phyloP scores from a whole-genome alignment of 1,284 basidiomycete genomes.

The Marasmius tenuissimus region DNA sequence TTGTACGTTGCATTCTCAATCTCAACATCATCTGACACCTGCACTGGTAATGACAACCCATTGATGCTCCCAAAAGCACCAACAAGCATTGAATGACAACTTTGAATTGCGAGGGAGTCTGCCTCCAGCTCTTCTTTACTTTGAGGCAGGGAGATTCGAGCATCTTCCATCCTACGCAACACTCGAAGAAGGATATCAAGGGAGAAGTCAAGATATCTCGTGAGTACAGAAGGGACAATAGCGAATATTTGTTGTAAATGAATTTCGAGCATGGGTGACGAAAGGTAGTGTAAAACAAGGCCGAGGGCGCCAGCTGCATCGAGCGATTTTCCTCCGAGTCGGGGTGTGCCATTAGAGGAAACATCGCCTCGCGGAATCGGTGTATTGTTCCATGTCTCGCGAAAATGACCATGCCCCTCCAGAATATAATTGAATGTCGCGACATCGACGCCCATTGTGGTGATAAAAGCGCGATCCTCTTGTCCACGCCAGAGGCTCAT shows the following conservation, averaged over 20 bases:
- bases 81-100: slow-evolving; percentile 33
- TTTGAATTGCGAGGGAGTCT: slow-evolving; percentile 27
- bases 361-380: slow-evolving; percentile 36
- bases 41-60: slow-evolving; percentile 11
- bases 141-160: slow-evolving; percentile 33
- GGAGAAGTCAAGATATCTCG: slow-evolving; percentile 36
- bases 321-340: slow-evolving; percentile 31
- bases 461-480: slow-evolving; percentile 35
- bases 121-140: slow-evolving; percentile 27
- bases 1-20: slow-evolving; percentile 10
- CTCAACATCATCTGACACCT: slow-evolving; percentile 13
- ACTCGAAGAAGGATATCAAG: slow-evolving; percentile 19
- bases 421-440: slow-evolving; percentile 31
- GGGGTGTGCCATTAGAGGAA: slow-evolving; percentile 20
- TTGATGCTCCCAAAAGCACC: slow-evolving; percentile 36
- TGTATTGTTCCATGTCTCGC: slow-evolving; percentile 30
- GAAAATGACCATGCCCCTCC: slow-evolving; percentile 22
- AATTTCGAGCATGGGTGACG: slow-evolving; percentile 37
- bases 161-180: slow-evolving; percentile 32
- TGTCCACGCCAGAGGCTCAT: slow-evolving; percentile 22
- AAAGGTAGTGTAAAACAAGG: slow-evolving; percentile 43
- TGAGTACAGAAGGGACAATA: slow-evolving; percentile 29
- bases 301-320: slow-evolving; percentile 48
- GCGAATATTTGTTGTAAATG: slow-evolving; percentile 40
- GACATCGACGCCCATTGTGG: slow-evolving; percentile 37